Base-by-base conservation (phyloP, 768 basidiomycete genomes). In the Rhodotorula sphaerocarpa region DNA sequence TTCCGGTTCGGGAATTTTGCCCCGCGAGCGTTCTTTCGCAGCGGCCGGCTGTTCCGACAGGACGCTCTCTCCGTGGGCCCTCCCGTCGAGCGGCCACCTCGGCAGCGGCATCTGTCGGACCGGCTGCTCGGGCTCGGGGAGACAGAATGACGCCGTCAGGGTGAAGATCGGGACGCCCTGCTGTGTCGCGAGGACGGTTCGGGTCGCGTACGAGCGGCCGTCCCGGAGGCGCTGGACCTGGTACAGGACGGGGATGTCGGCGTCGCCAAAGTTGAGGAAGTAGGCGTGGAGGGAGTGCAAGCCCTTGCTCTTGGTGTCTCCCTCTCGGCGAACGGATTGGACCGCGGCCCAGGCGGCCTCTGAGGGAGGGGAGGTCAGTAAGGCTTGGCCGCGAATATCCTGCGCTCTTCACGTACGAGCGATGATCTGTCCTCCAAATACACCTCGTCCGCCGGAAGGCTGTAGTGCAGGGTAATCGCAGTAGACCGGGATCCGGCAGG, bases 241-340 rank as follows among this genome's bases (percentile, higher is more conserved):
- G 68, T 73, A 73, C 11, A 73, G 55, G 30, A 73, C 60, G 36
- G 72, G 71, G 39, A 63, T 57, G 53, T 65, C 62, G 48, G 71
- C 71, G 55, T 73, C 63, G 31, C 72, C 71, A 41, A 72, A 72
- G 41, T 61, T 59, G 31, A 73, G 69, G 61, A 73, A 73, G 56
- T 70, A 70, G 45, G 59, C 63, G 56, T 67, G 70, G 2, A 71
- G 64, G 3, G 67, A 70, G 59, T 70, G 66, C 5, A 71, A 55
- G 14, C 64, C 59, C 20, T 70, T 65, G 43, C 52, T 31, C 31
- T 60, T 59, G 16, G 31, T 60, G 14, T 59, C 50, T 31, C 62
- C 68, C 57, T 63, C 64, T 20, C 34, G 43, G 6, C 71, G 56
- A 1, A 71, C 67, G 1, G 62, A 64, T 42, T 65, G 59, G 10